Evolutionary conservation across 2,329 filamentous ascomycete species (phyloP).

Genomic region (Endothia cerciana): DNA sequence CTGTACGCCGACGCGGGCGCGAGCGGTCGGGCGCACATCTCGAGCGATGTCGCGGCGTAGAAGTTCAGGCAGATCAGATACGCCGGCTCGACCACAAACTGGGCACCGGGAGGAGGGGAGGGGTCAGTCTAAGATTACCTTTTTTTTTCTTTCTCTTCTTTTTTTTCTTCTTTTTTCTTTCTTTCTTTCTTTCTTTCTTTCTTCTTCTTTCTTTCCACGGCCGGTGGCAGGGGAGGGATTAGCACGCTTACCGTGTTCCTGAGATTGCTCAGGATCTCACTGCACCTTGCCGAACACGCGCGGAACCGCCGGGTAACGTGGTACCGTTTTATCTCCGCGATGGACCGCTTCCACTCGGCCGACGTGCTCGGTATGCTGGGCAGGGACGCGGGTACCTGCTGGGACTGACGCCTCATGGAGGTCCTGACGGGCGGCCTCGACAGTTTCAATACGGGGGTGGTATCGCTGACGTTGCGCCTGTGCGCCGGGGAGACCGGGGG

Average conservation of each 20-base stretch:
- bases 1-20: constrained; percentile 51
- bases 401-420: constrained; percentile 29
- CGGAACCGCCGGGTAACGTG: constrained; percentile 56
- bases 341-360: constrained; percentile 55
- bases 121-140: constrained; percentile 1
- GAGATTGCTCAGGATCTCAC: constrained; percentile 55
- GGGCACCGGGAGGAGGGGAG: no score
- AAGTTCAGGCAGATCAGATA: constrained; percentile 64
- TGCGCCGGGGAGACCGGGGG: constrained; percentile 15
- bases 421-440: constrained; percentile 35
- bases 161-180: no score
- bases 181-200: no score
- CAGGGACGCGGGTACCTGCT: constrained; percentile 33
- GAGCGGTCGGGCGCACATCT: constrained; percentile 57
- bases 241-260: constrained; percentile 47
- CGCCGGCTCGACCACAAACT: constrained; percentile 51
- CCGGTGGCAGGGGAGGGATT: background rate
- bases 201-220: no score
- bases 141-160: no score
- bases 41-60: constrained; percentile 63
- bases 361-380: constrained; percentile 47
- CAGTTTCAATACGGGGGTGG: constrained; percentile 34
- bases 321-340: constrained; percentile 58
- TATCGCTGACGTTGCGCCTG: constrained; percentile 26
- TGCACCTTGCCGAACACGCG: constrained; percentile 56